A percentile compares a stretch with the other conserved stretches of the same genome.
Conservation (phyloP, 2,329 filamentous ascomycete species). For the Trichoderma lentiforme region DNA sequence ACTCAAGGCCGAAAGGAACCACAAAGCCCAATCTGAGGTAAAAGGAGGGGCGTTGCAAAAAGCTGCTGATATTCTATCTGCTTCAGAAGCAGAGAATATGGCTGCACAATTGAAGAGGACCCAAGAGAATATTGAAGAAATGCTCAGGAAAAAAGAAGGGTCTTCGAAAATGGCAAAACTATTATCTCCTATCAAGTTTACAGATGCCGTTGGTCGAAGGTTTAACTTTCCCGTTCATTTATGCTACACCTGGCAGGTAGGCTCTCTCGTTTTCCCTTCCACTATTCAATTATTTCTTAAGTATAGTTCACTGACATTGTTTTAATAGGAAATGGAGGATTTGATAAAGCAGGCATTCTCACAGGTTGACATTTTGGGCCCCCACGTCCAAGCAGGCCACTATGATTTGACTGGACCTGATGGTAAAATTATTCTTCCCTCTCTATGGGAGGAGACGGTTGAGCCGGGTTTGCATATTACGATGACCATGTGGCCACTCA, state of each 20-base stretch:
- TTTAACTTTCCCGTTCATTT: slow-evolving; percentile 88
- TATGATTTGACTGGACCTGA: slow-evolving; percentile 78
- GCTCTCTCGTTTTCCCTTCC: slow-evolving; percentile 34
- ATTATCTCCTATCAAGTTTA: slow-evolving; percentile 73
- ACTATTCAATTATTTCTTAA: too few species aligned
- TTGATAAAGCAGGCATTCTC: slow-evolving; percentile 83
- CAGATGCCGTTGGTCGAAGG: slow-evolving; percentile 88
- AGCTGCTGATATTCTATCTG: slow-evolving; percentile 39
- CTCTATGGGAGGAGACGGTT: slow-evolving; percentile 75
- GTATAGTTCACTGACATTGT: slow-evolving; percentile 9
- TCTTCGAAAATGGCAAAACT: slow-evolving; percentile 57
- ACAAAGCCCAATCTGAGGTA: slow-evolving; percentile 38
- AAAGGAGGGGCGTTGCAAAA: slow-evolving; percentile 23
- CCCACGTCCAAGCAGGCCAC: slow-evolving; percentile 72
- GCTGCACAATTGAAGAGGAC: background rate
- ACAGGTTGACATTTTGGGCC: slow-evolving; percentile 72
- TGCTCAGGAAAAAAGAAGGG: slow-evolving; percentile 47
- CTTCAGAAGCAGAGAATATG: slow-evolving; percentile 49
- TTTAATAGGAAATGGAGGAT: slow-evolving; percentile 74
- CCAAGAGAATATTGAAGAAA: slow-evolving; percentile 41
- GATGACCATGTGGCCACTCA: slow-evolving; percentile 59
- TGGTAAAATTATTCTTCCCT: slow-evolving; percentile 75
- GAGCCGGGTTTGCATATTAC: slow-evolving; percentile 63
- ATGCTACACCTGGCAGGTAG: slow-evolving; percentile 79
- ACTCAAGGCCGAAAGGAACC: slow-evolving; percentile 34